A percentile compares a stretch with the other conserved stretches of the same genome.
Conservation (phyloP, 768 basidiomycete species). For the Rhodocollybia butyracea region DNA sequence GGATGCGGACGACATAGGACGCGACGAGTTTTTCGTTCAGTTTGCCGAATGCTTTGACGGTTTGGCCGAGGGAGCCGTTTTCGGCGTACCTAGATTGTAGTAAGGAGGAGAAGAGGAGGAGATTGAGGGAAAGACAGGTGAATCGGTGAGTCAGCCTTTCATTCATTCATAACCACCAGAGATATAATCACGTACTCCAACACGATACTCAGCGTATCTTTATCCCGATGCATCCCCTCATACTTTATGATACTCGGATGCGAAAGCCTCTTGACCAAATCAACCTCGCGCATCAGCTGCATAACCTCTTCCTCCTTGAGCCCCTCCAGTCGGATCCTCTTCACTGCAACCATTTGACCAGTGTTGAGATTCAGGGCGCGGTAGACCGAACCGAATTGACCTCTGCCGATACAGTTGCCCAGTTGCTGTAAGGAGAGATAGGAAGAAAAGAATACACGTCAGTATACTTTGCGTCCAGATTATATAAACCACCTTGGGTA, state of each 20-base stretch:
- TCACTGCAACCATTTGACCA: slow-evolving; percentile 99
- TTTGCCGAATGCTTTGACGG: slow-evolving; percentile 89
- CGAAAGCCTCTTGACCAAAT: slow-evolving; percentile 83
- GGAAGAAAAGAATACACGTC: slow-evolving; percentile 12
- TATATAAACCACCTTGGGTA: slow-evolving; percentile 13
- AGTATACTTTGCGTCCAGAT: neutral
- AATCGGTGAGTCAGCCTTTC: neutral
- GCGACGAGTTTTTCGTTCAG: slow-evolving; percentile 91
- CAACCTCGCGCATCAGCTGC: slow-evolving; percentile 92
- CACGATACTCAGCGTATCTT: slow-evolving; percentile 86
- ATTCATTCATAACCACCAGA: neutral
- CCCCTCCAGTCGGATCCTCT: slow-evolving; percentile 88
- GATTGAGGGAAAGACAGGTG: too few relatives aligned
- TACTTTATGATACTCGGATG: slow-evolving; percentile 98
- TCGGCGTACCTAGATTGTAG: slow-evolving; percentile 82
- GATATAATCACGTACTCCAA: slow-evolving; percentile 70
- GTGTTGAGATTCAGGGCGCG: slow-evolving; percentile 90
- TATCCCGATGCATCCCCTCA: slow-evolving; percentile 91
- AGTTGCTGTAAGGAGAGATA: slow-evolving; percentile 88
- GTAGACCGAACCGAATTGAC: slow-evolving; percentile 96
- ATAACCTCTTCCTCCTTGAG: slow-evolving; percentile 87
- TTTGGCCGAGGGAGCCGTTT: slow-evolving; percentile 93
- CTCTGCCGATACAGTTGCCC: slow-evolving; percentile 94
- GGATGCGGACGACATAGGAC: slow-evolving; percentile 92
- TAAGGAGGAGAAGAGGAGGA: too few relatives aligned